A percentile compares a stretch with the other conserved stretches of the same genome.
Conservation (phyloP, 2,329 filamentous ascomycete species). For the Bretziella fagacearum region DNA sequence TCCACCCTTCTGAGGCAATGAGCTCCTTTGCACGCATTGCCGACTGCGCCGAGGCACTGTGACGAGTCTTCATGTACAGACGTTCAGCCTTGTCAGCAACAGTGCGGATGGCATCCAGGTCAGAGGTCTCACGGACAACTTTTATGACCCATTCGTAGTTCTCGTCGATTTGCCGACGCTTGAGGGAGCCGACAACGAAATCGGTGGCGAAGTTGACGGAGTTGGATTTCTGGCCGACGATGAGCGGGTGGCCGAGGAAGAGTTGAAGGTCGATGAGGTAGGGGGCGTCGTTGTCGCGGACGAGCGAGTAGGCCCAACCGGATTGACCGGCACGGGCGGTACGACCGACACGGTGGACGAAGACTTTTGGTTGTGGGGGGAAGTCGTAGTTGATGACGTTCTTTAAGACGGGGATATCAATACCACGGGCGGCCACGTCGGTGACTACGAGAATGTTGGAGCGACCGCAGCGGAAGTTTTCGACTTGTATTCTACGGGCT, state of each 20-base stretch:
- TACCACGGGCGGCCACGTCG: slow-evolving; percentile 89
- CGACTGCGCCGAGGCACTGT: slow-evolving; percentile 77
- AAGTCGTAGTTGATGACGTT: slow-evolving; percentile 99
- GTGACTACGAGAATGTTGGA: slow-evolving; percentile 90
- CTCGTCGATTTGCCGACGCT: slow-evolving; percentile 54
- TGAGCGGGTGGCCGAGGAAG: slow-evolving; percentile 71
- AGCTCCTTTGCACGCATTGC: slow-evolving; percentile 73
- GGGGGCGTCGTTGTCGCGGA: slow-evolving; percentile 72
- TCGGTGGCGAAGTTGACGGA: slow-evolving; percentile 61
- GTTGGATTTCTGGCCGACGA: slow-evolving; percentile 47
- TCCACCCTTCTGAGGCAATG: slow-evolving; percentile 51
- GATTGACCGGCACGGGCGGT: slow-evolving; percentile 84
- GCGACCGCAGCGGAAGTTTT: slow-evolving; percentile 69
- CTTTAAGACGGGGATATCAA: slow-evolving; percentile 88
- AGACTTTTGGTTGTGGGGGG: slow-evolving; percentile 89
- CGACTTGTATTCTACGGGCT: slow-evolving; percentile 78
- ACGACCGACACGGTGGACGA: slow-evolving; percentile 87
- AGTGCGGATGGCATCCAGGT: slow-evolving; percentile 50
- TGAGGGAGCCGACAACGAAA: slow-evolving; percentile 62
- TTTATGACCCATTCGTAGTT: slow-evolving; percentile 74
- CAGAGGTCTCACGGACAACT: slow-evolving; percentile 54
- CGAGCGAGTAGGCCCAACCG: slow-evolving; percentile 89
- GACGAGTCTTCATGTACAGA: slow-evolving; percentile 76
- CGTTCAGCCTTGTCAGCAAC: slow-evolving; percentile 83
- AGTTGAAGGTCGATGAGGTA: slow-evolving; percentile 89